phyloP scores from a whole-genome alignment of 2,329 filamentous ascomycete species.

The Aspergillus sergii region DNA sequence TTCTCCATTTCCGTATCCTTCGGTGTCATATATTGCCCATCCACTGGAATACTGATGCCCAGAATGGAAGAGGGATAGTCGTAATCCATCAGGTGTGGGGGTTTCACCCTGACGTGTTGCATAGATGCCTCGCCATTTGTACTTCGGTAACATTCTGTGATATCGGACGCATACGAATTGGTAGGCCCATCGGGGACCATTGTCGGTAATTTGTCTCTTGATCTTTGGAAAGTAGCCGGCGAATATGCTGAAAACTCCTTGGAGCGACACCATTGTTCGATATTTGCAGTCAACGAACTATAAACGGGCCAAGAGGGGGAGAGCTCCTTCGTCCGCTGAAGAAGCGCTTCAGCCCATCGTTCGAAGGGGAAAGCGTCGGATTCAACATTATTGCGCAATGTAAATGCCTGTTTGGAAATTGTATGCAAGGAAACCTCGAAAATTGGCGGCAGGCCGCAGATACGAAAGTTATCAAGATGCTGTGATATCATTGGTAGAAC shows the following conservation, averaged over 20 bases:
- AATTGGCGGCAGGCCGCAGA: conserved; percentile 40
- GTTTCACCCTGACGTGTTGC: conserved; percentile 12
- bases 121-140: conserved; percentile 13
- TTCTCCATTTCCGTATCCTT: conserved; percentile 36
- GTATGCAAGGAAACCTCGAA: conserved; percentile 41
- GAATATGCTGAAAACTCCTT: conserved; percentile 18
- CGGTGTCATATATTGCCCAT: conserved; percentile 35
- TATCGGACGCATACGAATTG: conserved; percentile 8
- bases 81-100: conserved; percentile 19
- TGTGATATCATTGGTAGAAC: conserved; percentile 38
- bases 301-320: conserved; percentile 38
- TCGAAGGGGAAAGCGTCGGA: conserved; percentile 37
- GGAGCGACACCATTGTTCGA: conserved; percentile 32
- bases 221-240: conserved; percentile 12
- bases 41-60: conserved; percentile 36
- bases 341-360: conserved; percentile 37
- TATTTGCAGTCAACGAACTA: conserved; percentile 30
- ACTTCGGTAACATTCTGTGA: conserved; percentile 9
- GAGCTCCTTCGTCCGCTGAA: conserved; percentile 31
- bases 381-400: conserved; percentile 32
- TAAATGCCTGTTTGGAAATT: conserved; percentile 38
- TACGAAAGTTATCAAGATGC: conserved; percentile 41
- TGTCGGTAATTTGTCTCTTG: conserved; percentile 8
- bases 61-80: conserved; percentile 32
- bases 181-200: background rate